Evolutionary conservation across 768 basidiomycete species (phyloP).

Genomic region (Tulasnella sp.): DNA sequence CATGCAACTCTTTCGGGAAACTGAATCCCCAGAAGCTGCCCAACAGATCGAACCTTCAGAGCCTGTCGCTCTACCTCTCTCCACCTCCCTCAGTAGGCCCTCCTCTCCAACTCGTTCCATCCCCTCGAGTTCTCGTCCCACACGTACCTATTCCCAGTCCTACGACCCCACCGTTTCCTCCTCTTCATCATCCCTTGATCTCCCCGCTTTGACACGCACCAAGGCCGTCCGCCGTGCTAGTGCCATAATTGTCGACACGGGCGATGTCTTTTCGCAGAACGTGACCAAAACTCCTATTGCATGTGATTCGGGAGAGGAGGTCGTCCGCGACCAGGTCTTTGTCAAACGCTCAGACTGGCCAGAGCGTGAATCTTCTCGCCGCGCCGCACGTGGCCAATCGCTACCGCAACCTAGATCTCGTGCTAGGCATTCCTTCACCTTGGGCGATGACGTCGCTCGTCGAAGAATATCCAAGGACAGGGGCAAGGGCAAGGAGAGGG

Average conservation of each 20-base stretch:
- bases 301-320: slow-evolving; percentile 27
- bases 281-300: too few relatives aligned
- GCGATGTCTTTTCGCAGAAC: slow-evolving; percentile 22
- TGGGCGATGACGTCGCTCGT: not conserved
- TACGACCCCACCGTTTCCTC: slow-evolving; percentile 21
- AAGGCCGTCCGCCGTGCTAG: slow-evolving; percentile 1
- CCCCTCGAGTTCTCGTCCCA: not conserved
- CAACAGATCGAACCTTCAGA: not conserved
- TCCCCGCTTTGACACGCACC: not conserved
- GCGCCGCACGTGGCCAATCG: not conserved
- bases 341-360: slow-evolving; percentile 81
- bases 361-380: slow-evolving; percentile 44
- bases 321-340: slow-evolving; percentile 38
- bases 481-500: slow-evolving; percentile 11
- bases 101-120: not conserved
- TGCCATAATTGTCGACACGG: slow-evolving; percentile 3
- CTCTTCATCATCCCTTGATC: not conserved
- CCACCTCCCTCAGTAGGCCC: not conserved
- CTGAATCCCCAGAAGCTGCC: slow-evolving; percentile 22
- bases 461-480: not conserved
- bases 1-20: slow-evolving; percentile 72
- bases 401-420: slow-evolving; percentile 11
- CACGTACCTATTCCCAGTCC: slow-evolving; percentile 25
- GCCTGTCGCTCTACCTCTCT: not conserved
- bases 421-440: slow-evolving; percentile 8